Conservation (phyloP, 2,329 filamentous ascomycete genomes). For the Venturia asperata region DNA sequence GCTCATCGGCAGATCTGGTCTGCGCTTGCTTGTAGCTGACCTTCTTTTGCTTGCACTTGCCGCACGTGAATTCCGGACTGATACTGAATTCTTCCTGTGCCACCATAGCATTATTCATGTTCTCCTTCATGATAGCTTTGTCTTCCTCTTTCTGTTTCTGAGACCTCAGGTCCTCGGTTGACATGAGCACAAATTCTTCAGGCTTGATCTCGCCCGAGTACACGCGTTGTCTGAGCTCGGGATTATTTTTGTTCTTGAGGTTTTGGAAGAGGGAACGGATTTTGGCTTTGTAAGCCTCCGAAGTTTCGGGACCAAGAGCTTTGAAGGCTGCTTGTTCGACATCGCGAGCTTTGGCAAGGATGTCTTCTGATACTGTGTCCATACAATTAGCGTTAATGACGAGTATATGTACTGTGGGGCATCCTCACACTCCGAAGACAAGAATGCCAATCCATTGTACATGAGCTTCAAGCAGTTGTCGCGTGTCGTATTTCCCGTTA, state of each 20-base stretch:
- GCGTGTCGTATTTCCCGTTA: constrained; percentile 66
- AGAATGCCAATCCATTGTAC: constrained; percentile 83
- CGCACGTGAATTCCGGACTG: constrained; percentile 78
- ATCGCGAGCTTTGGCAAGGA: constrained; percentile 60
- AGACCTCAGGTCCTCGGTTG: constrained; percentile 83
- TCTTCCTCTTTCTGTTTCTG: constrained; percentile 72
- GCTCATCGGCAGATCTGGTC: constrained; percentile 91
- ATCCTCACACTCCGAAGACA: constrained; percentile 47
- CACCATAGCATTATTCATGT: constrained; percentile 96
- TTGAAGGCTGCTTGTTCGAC: constrained; percentile 72
- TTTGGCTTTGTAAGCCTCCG: constrained; percentile 72
- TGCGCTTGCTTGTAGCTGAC: constrained; percentile 96
- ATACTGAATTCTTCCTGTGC: constrained; percentile 87
- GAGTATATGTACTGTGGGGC: neutral
- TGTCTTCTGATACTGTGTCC: constrained; percentile 50
- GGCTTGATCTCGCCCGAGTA: constrained; percentile 65
- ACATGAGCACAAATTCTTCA: constrained; percentile 75
- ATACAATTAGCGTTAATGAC: constrained; percentile 17
- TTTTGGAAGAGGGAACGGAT: constrained; percentile 91
- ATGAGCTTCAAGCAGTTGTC: constrained; percentile 85
- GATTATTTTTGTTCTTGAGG: constrained; percentile 86
- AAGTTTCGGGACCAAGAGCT: constrained; percentile 61
- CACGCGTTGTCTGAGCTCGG: constrained; percentile 66
- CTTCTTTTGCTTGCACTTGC: constrained; percentile 87
- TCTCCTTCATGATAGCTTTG: constrained; percentile 72